Percentiles rank a stretch among this genome's conserved stretches.
These are phyloP conservation scores for Rhizophora apiculata DNA, from an alignment of 345 rosid species.

Conservation along the genomic window DNA sequence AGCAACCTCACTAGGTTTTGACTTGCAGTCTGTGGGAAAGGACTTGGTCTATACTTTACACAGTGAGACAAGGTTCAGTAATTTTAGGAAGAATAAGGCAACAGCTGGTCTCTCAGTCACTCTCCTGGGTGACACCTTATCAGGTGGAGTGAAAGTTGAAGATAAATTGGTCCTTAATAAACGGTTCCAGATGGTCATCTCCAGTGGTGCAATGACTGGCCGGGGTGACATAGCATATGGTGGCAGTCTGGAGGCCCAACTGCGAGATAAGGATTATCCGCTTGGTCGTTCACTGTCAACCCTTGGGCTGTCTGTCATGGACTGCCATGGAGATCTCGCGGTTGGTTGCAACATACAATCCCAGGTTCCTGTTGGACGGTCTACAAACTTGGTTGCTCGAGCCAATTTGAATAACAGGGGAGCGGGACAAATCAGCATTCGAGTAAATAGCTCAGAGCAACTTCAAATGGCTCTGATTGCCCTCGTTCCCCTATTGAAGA, in stretches of 20 bases:
- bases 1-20: conserved; percentile 80
- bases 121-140: conserved; percentile 65
- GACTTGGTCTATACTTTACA: conserved; percentile 81
- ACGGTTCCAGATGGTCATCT: conserved; percentile 60
- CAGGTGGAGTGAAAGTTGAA: conserved; percentile 81
- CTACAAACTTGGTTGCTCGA: conserved; percentile 72
- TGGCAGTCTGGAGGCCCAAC: conserved; percentile 85
- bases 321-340: conserved; percentile 97
- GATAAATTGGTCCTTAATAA: conserved; percentile 69
- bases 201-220: conserved; percentile 85
- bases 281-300: conserved; percentile 69
- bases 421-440: conserved; percentile 79
- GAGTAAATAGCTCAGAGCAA: conserved; percentile 84
- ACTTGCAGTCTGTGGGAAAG: conserved; percentile 91
- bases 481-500: conserved; percentile 70
- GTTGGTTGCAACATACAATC: conserved; percentile 88
- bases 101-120: conserved; percentile 86
- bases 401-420: conserved; percentile 89
- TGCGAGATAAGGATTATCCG: conserved; percentile 80
- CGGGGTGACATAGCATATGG: conserved; percentile 88
- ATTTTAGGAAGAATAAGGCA: conserved; percentile 71
- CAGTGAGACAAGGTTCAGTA: conserved; percentile 68
- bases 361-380: conserved; percentile 78
- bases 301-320: conserved; percentile 88
- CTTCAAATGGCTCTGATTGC: conserved; percentile 74